Conservation (phyloP, 768 basidiomycete species). For the Boletellus emodensis region DNA sequence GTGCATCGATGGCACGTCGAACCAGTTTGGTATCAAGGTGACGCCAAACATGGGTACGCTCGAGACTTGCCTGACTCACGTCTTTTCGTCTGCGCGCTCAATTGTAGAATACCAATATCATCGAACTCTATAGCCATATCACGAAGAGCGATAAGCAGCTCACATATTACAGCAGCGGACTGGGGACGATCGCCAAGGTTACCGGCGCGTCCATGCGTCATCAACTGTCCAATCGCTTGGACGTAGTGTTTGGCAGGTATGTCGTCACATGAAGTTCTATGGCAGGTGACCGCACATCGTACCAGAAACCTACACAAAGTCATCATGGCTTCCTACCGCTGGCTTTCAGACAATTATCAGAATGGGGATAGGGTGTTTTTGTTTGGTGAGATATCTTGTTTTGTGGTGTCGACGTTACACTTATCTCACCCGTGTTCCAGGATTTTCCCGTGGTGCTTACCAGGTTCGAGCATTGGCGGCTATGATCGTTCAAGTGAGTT, state of each 20-base stretch:
- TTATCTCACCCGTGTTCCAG: constrained; percentile 20
- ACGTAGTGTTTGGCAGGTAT: constrained; percentile 38
- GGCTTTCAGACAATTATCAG: constrained; percentile 39
- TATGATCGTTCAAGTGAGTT: constrained; percentile 40
- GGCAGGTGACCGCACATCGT: not conserved
- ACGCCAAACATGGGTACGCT: not conserved
- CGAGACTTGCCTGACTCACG: not conserved
- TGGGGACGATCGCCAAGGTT: constrained; percentile 34
- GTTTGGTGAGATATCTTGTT: constrained; percentile 31
- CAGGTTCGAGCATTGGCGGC: constrained; percentile 41
- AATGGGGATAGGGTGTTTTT: constrained; percentile 39
- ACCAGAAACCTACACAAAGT: constrained; percentile 34
- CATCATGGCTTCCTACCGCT: constrained; percentile 36
- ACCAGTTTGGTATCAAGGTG: constrained; percentile 35
- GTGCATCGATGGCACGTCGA: constrained; percentile 41
- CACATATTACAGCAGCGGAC: constrained; percentile 41
- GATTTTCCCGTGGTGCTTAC: constrained; percentile 48
- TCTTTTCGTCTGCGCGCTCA: not conserved
- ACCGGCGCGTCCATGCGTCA: constrained; percentile 15
- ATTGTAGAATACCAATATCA: constrained; percentile 39
- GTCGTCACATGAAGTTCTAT: not conserved
- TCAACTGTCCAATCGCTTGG: constrained; percentile 26
- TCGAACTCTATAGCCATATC: constrained; percentile 37
- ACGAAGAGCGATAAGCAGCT: constrained; percentile 33
- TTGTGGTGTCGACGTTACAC: not conserved